Evolutionary conservation across 495 filamentous ascomycete species (phyloP), one percentile per base, ranked within the genome.

Genomic region (Cairneyella variabilis): DNA sequence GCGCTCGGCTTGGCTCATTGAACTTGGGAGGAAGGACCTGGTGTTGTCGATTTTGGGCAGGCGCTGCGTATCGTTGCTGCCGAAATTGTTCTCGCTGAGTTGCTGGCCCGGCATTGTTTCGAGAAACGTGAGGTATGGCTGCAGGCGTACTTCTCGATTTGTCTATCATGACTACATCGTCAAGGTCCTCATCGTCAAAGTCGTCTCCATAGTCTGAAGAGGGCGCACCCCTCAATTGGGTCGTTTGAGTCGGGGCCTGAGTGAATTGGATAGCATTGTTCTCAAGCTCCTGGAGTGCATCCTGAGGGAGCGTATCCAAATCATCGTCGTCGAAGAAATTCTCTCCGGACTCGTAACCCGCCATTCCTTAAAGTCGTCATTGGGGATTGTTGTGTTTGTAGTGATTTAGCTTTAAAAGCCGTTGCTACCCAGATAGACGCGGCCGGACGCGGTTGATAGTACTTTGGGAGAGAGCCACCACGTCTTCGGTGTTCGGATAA

Each of bases 301-400:
- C 67, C 21, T 71, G 59, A 38, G 80, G 77, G 41, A 85, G 65
- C 49, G 70, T 72, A 59, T 83, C 82, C 56, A 83, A 71, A 58
- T 75, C 77, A 62, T 85, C 79, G 65, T 85, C 85, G 55, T 75
- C 82, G 69, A 84, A 85, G 32, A 17, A 27, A n/a, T 53, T 43
- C 9, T 59, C 83, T 65, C 85, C 82, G 59, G 75, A 70, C 43
- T 79, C 79, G 71, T 69, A 70, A 55, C 71, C 70, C 63, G 78
- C 79, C 79, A 83, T 83, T 65, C 74, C 74, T 71, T 61, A 37
- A 51, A 62, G 52, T 71, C 75, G 73, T 76, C 70, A 74, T 74
- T 66, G 56, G 48, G 37, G 16, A 43, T 16, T 53, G n/a, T n/a
- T n/a, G n/a, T n/a, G n/a, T n/a, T n/a, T n/a, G n/a, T n/a, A n/a